Evolutionary conservation across 1,284 basidiomycete species (phyloP).

Genomic region (Cronartium ribicola): DNA sequence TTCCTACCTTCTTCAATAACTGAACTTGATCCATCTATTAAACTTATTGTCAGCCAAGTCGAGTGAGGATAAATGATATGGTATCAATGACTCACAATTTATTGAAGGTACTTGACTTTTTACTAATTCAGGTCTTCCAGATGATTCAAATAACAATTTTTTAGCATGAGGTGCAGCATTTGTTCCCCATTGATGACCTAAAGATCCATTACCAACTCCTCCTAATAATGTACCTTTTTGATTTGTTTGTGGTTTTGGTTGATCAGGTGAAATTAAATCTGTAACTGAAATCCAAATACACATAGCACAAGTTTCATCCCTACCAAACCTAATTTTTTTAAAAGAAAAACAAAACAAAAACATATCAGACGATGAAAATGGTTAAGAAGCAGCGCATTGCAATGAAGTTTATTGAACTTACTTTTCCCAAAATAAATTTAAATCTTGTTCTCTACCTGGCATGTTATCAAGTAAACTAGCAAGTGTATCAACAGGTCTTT

Average conservation of each 20-base stretch:
- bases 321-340: conserved; percentile 64
- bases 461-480: conserved; percentile 54
- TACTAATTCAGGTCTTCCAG: conserved; percentile 42
- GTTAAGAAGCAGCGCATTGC: not conserved
- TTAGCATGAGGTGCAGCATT: conserved; percentile 49
- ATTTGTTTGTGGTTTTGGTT: too few relatives aligned
- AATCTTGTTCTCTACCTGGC: conserved; percentile 43
- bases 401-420: conserved; percentile 43
- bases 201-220: not conserved
- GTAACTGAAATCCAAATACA: conserved; percentile 64
- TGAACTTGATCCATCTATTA: conserved; percentile 1
- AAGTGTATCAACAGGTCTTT: conserved; percentile 75
- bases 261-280: conserved; percentile 45
- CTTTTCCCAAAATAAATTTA: conserved; percentile 51
- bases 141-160: conserved; percentile 49
- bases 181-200: conserved; percentile 46
- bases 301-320: conserved; percentile 85
- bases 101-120: too few relatives aligned
- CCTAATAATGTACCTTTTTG: not conserved
- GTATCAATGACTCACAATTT: not conserved
- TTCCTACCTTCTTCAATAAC: conserved; percentile 67
- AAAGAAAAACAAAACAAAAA: conserved; percentile 37
- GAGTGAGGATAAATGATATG: too few relatives aligned
- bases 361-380: not conserved
- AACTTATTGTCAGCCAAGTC: not conserved